Evolutionary conservation across 306 rosid genomes (phyloP), one percentile per base, ranked within the genome.

Genomic region (Abrus precatorius): DNA sequence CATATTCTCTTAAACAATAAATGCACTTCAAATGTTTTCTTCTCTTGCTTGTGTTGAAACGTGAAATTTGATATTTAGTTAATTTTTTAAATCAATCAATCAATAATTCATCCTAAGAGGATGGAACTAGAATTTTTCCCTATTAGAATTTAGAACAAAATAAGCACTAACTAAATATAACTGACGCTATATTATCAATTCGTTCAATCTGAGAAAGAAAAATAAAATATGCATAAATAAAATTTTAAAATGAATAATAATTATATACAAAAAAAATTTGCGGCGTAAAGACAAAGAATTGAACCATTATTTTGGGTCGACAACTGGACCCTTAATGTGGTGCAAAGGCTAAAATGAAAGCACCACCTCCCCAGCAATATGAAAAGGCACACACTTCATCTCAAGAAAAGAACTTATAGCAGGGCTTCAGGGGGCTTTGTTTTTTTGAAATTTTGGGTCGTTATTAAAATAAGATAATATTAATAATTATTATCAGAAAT

Each of bases 341-440:
- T 61, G 40, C 57, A 63, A 72, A 41, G 53, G 74, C 79, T 9
- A 72, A 29, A 55, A n/a, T 33, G 3, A 28, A 14, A 53, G 32
- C 28, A 54, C 11, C 74, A 48, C 36, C 72, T 49, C 49, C 9
- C 41, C 43, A 67, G 27, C 47, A 10, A 67, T 9, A 8, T 44
- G 68, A 78, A 67, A 3, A 9, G 69, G 41, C 60, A 44, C 47
- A 66, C 41, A 48, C 20, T 52, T 41, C 57, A 78, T 44, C 27
- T 43, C 10, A 36, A 38, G 32, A 76, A 34, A 40, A 76, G 0
- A 59, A 45, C 7, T 44, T 14, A 59, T 8, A 33, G 41, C 3
- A 14, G 50, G 33, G 27, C 3, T 28, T 6, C 6, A 50, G 20
- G 20, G 20, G 20, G 20, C 20, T 20, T 20, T 20, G 20, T 20